Percentiles rank a stretch among this genome's conserved stretches.
Evolutionary conservation across 2,329 filamentous ascomycete genomes (phyloP).

Genomic region (Trichophyton simii): DNA sequence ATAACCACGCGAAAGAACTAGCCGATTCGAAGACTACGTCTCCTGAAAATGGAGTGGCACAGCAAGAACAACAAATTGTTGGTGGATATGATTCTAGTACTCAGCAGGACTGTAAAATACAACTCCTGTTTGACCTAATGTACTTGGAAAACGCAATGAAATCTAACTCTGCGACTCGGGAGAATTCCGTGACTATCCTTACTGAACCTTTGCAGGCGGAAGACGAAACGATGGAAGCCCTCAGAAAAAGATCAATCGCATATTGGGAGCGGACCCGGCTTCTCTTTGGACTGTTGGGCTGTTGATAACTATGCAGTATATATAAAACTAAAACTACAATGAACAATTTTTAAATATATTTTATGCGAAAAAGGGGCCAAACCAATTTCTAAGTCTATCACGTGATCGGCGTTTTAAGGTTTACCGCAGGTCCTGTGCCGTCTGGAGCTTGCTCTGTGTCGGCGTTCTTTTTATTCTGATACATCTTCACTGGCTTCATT

Average conservation of each 20-base stretch:
- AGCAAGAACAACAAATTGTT: not conserved
- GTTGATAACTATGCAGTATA: not conserved
- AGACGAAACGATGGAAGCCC: not conserved
- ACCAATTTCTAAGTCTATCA: not conserved
- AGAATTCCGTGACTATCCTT: not conserved
- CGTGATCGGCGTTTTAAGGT: not conserved
- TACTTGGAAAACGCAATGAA: conserved; percentile 29
- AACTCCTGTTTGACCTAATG: conserved; percentile 28
- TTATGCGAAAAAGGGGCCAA: not conserved
- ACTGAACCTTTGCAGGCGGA: not conserved
- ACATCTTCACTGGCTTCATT: not conserved
- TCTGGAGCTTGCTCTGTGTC: not conserved
- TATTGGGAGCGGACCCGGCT: conserved; percentile 76
- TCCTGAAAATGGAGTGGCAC: conserved; percentile 3
- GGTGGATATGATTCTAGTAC: not conserved
- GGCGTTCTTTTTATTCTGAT: not conserved
- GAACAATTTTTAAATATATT: not conserved
- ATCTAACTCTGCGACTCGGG: conserved; percentile 16
- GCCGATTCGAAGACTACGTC: not conserved
- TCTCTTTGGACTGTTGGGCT: conserved; percentile 61
- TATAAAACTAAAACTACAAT: not conserved
- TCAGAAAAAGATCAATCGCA: conserved; percentile 33
- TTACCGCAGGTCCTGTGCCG: no score
- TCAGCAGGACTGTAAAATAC: conserved; percentile 23
- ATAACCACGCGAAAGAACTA: not conserved